These are phyloP conservation scores for Fusarium denticulatum DNA, from an alignment of 2,329 filamentous ascomycete species.

Conservation along the genomic window DNA sequence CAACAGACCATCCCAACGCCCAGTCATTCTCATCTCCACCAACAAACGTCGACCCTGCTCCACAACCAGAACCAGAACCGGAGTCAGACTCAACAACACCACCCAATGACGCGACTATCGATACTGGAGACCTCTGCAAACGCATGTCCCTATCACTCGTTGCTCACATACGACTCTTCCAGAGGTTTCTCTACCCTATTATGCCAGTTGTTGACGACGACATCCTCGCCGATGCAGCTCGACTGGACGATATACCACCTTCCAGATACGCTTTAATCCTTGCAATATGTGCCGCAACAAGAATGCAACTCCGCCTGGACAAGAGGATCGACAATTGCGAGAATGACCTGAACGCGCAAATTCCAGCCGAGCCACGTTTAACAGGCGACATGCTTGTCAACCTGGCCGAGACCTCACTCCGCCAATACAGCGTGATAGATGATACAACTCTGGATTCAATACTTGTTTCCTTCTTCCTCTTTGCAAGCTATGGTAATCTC, in stretches of 20 bases:
- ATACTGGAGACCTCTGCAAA: slow-evolving; percentile 20
- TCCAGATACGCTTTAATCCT: slow-evolving; percentile 44
- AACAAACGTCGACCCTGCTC: not conserved
- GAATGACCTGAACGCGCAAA: slow-evolving; percentile 19
- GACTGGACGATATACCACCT: slow-evolving; percentile 39
- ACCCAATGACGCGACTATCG: not conserved
- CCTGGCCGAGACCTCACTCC: slow-evolving; percentile 42
- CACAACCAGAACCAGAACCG: not conserved
- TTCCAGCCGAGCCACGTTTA: slow-evolving; percentile 35
- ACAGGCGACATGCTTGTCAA: slow-evolving; percentile 42
- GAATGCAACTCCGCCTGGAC: slow-evolving; percentile 45
- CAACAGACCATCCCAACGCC: not conserved
- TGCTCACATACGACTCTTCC: slow-evolving; percentile 44
- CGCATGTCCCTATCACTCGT: slow-evolving; percentile 37
- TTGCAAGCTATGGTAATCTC: slow-evolving; percentile 46
- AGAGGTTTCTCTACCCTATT: slow-evolving; percentile 47
- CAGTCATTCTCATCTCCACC: not conserved
- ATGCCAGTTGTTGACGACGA: slow-evolving; percentile 47
- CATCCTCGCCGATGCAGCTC: slow-evolving; percentile 41
- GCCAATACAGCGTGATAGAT: slow-evolving; percentile 44
- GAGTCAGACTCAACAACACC: not conserved
- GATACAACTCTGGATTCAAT: slow-evolving; percentile 44
- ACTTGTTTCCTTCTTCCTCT: slow-evolving; percentile 45
- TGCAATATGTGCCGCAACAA: slow-evolving; percentile 44
- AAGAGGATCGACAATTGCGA: slow-evolving; percentile 14